Evolutionary conservation across 129 eudicot species (phyloP).

Genomic region (Ambrosia artemisiifolia): DNA sequence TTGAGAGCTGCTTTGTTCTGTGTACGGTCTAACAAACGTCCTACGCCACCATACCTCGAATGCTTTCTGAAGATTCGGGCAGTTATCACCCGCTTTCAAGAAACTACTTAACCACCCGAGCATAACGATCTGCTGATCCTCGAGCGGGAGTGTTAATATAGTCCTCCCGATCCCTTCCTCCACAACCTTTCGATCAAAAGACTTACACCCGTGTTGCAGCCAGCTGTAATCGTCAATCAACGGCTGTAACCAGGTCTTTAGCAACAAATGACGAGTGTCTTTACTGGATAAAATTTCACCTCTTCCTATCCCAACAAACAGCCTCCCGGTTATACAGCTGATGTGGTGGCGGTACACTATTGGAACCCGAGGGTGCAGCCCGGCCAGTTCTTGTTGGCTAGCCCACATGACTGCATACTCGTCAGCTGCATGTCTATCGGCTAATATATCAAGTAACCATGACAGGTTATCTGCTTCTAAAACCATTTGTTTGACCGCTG

Average conservation of each 20-base stretch:
- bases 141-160: slow-evolving; percentile 82
- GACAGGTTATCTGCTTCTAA: slow-evolving; percentile 78
- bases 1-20: slow-evolving; percentile 39
- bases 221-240: slow-evolving; percentile 86
- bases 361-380: slow-evolving; percentile 51
- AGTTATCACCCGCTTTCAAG: slow-evolving; percentile 75
- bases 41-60: slow-evolving; percentile 99
- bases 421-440: slow-evolving; percentile 69
- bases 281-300: slow-evolving; percentile 80
- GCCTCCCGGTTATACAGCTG: slow-evolving; percentile 70
- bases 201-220: slow-evolving; percentile 86
- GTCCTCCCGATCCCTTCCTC: slow-evolving; percentile 99
- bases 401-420: slow-evolving; percentile 82
- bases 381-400: slow-evolving; percentile 71
- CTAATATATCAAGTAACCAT: slow-evolving; percentile 90
- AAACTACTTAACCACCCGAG: slow-evolving; percentile 81
- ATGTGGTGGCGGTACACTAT: slow-evolving; percentile 58
- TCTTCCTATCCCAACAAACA: slow-evolving; percentile 83
- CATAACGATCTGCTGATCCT: slow-evolving; percentile 90
- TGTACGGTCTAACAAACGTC: slow-evolving; percentile 76
- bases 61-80: slow-evolving; percentile 94
- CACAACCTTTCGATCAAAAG: slow-evolving; percentile 82
- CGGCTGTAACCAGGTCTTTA: slow-evolving; percentile 84
- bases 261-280: slow-evolving; percentile 63
- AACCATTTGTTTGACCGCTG: slow-evolving; percentile 56